Conservation (phyloP, 768 basidiomycete species). For the Mycena venus region DNA sequence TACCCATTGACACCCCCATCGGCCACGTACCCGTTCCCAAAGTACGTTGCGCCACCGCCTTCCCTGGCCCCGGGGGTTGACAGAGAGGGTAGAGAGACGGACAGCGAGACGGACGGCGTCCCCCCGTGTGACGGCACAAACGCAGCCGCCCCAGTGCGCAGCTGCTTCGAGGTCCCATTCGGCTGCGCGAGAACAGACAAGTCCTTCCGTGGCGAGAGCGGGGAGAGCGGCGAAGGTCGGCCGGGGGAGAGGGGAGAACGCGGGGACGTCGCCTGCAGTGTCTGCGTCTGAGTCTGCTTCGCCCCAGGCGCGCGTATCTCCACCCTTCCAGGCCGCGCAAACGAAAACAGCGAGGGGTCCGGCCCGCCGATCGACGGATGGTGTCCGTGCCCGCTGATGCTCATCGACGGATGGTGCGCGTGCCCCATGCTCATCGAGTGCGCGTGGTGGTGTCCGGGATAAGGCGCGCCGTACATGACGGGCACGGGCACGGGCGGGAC, state of each 20-base stretch:
- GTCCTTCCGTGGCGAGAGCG: slow-evolving; percentile 1
- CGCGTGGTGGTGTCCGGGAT: slow-evolving; percentile 60
- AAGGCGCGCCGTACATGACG: slow-evolving; percentile 42
- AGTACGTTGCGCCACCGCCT: neutral
- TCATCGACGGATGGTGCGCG: slow-evolving; percentile 7
- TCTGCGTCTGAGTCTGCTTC: neutral
- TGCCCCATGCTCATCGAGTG: slow-evolving; percentile 23
- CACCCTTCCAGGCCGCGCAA: slow-evolving; percentile 28
- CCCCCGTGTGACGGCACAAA: slow-evolving; percentile 60
- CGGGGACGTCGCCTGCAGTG: neutral
- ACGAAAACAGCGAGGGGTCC: slow-evolving; percentile 29
- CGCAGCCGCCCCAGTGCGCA: slow-evolving; percentile 65
- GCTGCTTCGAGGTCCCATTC: slow-evolving; percentile 42
- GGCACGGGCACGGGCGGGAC: slow-evolving; percentile 72
- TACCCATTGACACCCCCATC: neutral
- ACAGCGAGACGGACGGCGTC: neutral
- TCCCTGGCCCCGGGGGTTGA: too few relatives aligned
- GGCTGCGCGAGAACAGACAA: neutral
- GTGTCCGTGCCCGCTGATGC: neutral
- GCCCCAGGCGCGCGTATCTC: slow-evolving; percentile 30
- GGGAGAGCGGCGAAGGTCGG: slow-evolving; percentile 18
- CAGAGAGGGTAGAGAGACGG: too few relatives aligned
- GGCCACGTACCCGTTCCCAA: neutral
- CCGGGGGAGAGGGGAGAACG: neutral
- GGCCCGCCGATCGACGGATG: neutral